Conservation (phyloP, 345 rosid genomes). For the Atalantia buxifolia region DNA sequence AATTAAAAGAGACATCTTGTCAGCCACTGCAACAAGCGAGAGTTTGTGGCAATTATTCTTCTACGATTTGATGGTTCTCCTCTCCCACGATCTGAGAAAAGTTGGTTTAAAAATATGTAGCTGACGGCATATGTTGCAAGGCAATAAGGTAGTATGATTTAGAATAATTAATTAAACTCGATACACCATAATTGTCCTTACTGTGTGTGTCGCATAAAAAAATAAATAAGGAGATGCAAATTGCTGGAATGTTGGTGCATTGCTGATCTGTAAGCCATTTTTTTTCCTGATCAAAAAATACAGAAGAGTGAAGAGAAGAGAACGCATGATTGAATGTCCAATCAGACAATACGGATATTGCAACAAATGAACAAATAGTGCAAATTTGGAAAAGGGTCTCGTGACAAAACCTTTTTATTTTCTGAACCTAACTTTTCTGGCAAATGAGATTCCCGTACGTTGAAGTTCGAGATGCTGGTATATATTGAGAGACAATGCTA, state of each 20-base stretch:
- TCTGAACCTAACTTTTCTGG: conserved; percentile 17
- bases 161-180: background rate
- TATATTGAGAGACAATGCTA: background rate
- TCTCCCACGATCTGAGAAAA: background rate
- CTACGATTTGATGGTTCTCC: conserved; percentile 4
- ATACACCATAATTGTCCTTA: background rate
- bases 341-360: conserved; percentile 30
- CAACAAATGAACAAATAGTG: conserved; percentile 33
- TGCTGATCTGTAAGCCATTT: conserved; percentile 23
- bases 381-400: conserved; percentile 45
- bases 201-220: conserved; percentile 2
- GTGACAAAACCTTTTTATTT: conserved; percentile 32
- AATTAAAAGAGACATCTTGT: background rate
- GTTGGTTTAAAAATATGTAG: background rate
- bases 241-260: background rate
- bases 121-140: background rate
- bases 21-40: background rate
- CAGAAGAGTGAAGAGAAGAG: background rate
- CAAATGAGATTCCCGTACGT: conserved; percentile 33
- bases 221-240: background rate
- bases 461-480: background rate
- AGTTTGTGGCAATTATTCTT: conserved; percentile 5
- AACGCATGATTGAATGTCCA: conserved; percentile 27
- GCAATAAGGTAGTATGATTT: background rate
- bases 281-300: background rate